These are phyloP conservation scores for Stellera chamaejasme DNA, from an alignment of 345 rosid species.

Conservation along the genomic window DNA sequence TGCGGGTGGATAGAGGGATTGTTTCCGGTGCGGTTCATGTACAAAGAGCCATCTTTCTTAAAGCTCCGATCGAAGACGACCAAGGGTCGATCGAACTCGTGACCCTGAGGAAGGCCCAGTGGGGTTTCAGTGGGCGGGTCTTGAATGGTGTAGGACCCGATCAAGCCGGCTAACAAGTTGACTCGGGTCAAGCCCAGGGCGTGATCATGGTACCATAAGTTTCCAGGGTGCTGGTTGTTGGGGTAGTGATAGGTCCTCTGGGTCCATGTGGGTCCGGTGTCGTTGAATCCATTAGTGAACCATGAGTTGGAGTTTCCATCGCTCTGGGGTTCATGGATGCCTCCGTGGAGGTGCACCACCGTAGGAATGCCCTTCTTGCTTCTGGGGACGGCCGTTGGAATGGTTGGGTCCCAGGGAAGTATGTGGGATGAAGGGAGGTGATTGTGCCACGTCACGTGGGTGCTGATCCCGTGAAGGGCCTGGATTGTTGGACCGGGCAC, in stretches of 20 bases:
- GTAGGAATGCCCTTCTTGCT: slow-evolving; percentile 60
- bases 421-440: slow-evolving; percentile 79
- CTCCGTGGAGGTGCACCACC: slow-evolving; percentile 95
- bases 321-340: slow-evolving; percentile 58
- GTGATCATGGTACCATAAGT: slow-evolving; percentile 93
- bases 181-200: slow-evolving; percentile 85
- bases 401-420: slow-evolving; percentile 88
- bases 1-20: slow-evolving; percentile 87
- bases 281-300: slow-evolving; percentile 67
- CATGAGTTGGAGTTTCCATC: slow-evolving; percentile 75
- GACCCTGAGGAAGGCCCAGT: slow-evolving; percentile 43
- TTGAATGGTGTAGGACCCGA: slow-evolving; percentile 72
- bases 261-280: slow-evolving; percentile 60
- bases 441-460: slow-evolving; percentile 70
- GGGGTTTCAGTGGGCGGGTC: slow-evolving; percentile 42
- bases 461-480: slow-evolving; percentile 52
- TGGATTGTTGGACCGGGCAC: slow-evolving; percentile 96
- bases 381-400: slow-evolving; percentile 52
- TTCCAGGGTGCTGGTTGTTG: slow-evolving; percentile 81
- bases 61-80: slow-evolving; percentile 77
- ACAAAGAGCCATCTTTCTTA: slow-evolving; percentile 52
- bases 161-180: slow-evolving; percentile 76
- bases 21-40: slow-evolving; percentile 84
- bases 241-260: slow-evolving; percentile 40
- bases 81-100: slow-evolving; percentile 55